Evolutionary conservation across 2,329 filamentous ascomycete genomes (phyloP), one percentile per base, ranked within the genome.

Genomic region (Botrytis sinoallii): DNA sequence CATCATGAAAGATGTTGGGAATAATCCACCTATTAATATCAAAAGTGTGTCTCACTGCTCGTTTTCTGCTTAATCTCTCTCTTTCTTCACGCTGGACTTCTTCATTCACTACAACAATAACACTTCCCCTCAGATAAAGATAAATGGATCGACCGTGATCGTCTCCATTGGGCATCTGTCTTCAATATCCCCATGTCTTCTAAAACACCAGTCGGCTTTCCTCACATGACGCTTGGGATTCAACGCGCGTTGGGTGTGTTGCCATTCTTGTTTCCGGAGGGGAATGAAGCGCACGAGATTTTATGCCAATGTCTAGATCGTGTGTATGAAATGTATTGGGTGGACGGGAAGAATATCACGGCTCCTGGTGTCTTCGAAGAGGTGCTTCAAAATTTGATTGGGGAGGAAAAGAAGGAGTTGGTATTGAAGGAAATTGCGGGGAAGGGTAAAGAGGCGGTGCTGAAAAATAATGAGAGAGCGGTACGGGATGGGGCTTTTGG

Each of bases 1-100:
- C 0, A 80, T 91, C 70, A 89, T 91, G 85, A 86, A 89, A 52
- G 77, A 75, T 9, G 87, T 85, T 78, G 84, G 83, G 42, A 90
- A 89, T 77, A 84, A 77, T 3, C 79, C 89, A 1, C 89, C 89
- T 1, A 81, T 90, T 40, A 79, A 81, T 4, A 85, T 91, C 79
- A 89, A 87, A 75, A 90, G 87, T 88, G 80, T 67, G 82, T 73
- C 32, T 14, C 25, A 16, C 1, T 7, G 4, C 10, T 29, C n/a
- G 25, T 25, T 55, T 8, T 3, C 48, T n/a, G 25, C 48, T 55
- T 3, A 16, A 2, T 8, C 55, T 69, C 20, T n/a, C 35, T 55
- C 65, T 20, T 38, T 52, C 44, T 22, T 14, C 48, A 14, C 16
- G 3, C 29, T 63, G 5, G 42, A 35, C 9, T 57, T 69, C 9